Percentiles rank a stretch among this genome's conserved stretches.
Conservation (phyloP, 768 basidiomycete genomes). For the Termitomyces sp. region DNA sequence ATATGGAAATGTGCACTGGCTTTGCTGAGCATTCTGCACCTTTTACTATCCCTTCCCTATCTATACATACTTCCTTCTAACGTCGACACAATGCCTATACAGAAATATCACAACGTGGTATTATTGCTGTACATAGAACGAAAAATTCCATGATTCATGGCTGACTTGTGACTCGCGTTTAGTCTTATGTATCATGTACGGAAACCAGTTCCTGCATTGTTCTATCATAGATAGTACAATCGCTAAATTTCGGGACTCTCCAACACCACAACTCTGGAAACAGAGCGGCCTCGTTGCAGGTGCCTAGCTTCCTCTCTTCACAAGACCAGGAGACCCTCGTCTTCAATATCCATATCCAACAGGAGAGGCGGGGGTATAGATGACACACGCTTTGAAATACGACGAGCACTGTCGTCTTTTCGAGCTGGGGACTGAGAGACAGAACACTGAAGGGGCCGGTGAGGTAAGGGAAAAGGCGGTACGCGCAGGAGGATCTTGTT, state of each 20-base stretch:
- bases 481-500: neutral
- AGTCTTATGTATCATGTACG: no score
- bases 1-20: conserved; percentile 9
- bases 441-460: neutral
- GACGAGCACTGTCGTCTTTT: neutral
- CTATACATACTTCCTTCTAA: neutral
- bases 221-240: neutral
- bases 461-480: neutral
- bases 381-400: neutral
- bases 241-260: neutral
- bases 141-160: neutral
- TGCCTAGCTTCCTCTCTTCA: neutral
- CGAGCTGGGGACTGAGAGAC: neutral
- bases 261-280: neutral
- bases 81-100: neutral
- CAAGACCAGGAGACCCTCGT: neutral
- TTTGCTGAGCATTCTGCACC: conserved; percentile 14
- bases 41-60: neutral
- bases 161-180: neutral
- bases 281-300: neutral
- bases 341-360: neutral
- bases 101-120: neutral
- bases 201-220: neutral
- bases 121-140: neutral
- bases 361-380: neutral